Base-by-base conservation (phyloP, 371 early-diverging fungal genomes). In the Apophysomyces sp. region DNA sequence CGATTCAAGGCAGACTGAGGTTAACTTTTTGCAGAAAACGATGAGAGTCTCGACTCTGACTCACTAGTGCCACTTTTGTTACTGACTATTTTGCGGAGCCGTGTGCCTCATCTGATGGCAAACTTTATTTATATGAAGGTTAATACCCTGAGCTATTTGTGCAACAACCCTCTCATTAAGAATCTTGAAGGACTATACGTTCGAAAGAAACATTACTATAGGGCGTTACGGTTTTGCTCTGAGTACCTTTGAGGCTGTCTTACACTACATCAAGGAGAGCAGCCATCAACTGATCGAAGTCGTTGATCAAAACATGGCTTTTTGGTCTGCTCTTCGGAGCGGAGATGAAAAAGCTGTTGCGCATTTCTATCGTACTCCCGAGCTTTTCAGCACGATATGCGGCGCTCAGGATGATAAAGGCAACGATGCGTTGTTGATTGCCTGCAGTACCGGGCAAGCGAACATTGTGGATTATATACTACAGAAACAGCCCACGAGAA, bases 211-310 rank as follows among this genome's bases (percentile, higher is more conserved):
- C 39, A 52, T 80, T 0, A 56, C 65, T 0, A 55, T 61, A 11
- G 86, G 86, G n/a, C 68, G 71, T 53, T 77, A 77, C 40, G 86
- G 84, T 4, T 86, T 81, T 62, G 77, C 83, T 1, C 64, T 86
- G 12, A 83, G 81, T 27, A 83, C 86, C 4, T 57, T 86, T 52
- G 86, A 86, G 37, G 84, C 75, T 0, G 83, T 81, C 2, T 52
- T 83, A 6, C 75, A 78, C 3, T 86, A 84, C 51, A 74, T 86
- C 7, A 61, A 72, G 18, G 66, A 73, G 9, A 71, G 76, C 29
- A 59, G 57, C 26, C 58, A 67, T 2, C 66, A 70, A n/a, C 61
- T 86, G 18, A 60, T 72, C 1, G 57, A 60, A 1, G 30, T 85
- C 0, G 75, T 82, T 0, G 21, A 41, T 26, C 71, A 61, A 16